Evolutionary conservation across 2,329 filamentous ascomycete species (phyloP), one percentile per base, ranked within the genome.

Genomic region (Cordyceps cateniannulata): DNA sequence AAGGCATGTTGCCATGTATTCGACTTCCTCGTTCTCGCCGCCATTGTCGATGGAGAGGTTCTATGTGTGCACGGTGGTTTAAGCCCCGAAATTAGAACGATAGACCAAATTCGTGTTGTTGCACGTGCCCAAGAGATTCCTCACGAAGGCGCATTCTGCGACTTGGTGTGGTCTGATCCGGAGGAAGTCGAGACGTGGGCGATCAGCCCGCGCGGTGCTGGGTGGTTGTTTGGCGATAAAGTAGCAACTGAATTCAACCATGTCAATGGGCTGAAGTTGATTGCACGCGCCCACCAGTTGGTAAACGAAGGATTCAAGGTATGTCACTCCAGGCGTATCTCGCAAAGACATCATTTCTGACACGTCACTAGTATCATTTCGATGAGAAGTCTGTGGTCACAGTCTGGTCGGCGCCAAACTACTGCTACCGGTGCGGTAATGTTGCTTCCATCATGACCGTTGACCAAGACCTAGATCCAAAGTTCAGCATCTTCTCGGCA

Each of bases 1-100:
- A 96, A 99, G 75, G 95, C 96, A 62, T 99, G 97, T 75, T 99
- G 95, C 65, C 95, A 99, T 73, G 96, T 99, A 77, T 99, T 99
- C 74, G 95, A 99, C 75, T 99, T 96, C 75, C 85, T 99, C 32
- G 96, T 96, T 2, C 82, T 99, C 24, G 95, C 91, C 60, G 96
- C 96, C 64, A 96, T 99, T 66, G 96, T 99, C 69, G 96, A 99
- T 71, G 90, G 97, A 69, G 92, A 97, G 71, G 96, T 99, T 63
- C 96, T 99, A 70, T 99, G 95, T 73, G 95, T 99, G 35, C 95
- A 99, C 75, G 95, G 95, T 69, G 95, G 90, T 42, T 79, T 95
- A 42, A 93, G 89, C 59, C 90, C 90, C 2, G 91, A 91, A 69
- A 98, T 99, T 68, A 90, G 97, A 72, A 96, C 91, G 22, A 97